Evolutionary conservation across 345 rosid genomes (phyloP).

Genomic region (Zanthoxylum bungeanum): DNA sequence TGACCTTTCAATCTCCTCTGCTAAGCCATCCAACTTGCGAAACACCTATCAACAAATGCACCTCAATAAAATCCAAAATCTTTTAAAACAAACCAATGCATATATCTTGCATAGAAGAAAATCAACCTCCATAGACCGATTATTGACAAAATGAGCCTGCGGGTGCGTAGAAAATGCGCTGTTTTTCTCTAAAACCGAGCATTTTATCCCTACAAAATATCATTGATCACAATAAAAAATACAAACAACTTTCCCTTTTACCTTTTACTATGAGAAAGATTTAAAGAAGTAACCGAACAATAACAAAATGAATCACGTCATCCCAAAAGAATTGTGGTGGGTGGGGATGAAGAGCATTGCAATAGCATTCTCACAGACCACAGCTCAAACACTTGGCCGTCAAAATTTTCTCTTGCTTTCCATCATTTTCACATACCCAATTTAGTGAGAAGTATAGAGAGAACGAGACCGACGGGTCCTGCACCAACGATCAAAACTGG

Average conservation of each 20-base stretch:
- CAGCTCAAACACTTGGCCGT: background rate
- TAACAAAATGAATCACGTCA: background rate
- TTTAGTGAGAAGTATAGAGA: conserved; percentile 78
- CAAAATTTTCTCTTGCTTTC: background rate
- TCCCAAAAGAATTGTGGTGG: background rate
- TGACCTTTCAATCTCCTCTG: conserved; percentile 75
- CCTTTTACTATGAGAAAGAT: background rate
- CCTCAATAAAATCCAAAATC: conserved; percentile 3
- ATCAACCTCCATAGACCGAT: conserved; percentile 90
- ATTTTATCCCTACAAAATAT: conserved; percentile 55
- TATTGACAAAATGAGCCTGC: conserved; percentile 96
- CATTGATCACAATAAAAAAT: conserved; percentile 8
- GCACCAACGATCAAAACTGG: conserved; percentile 95
- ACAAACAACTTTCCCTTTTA: background rate
- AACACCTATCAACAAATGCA: conserved; percentile 48
- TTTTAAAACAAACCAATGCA: background rate
- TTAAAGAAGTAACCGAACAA: background rate
- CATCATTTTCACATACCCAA: conserved; percentile 40
- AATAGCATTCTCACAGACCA: background rate
- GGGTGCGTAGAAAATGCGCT: conserved; percentile 70
- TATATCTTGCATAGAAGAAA: conserved; percentile 2
- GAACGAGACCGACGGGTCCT: conserved; percentile 92
- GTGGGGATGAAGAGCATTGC: background rate
- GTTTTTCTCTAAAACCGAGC: conserved; percentile 76
- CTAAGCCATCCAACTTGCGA: conserved; percentile 73